Base-by-base conservation (phyloP, 2,329 filamentous ascomycete genomes). In the Parasarocladium wereldwijsianum region DNA sequence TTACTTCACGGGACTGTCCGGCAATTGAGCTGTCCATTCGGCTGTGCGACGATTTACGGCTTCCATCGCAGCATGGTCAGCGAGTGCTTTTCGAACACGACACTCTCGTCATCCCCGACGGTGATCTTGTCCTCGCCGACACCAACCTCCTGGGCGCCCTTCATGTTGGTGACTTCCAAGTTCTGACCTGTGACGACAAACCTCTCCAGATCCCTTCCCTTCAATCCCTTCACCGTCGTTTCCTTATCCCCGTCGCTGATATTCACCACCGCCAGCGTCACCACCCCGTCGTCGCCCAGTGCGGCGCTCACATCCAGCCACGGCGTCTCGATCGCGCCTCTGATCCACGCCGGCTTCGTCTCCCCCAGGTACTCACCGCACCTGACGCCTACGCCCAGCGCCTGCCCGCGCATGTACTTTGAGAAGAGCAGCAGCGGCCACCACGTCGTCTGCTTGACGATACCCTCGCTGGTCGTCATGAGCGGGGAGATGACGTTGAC, bases 401-500 rank as follows among this genome's bases (percentile, higher is more conserved):
- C 76, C 46, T 66, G 66, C 3, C 82, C 82, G 20, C 76, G 70
- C 80, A 87, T 86, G 49, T 51, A 51, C 42, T 46, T 47, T 43
- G 50, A 54, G 51, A 80, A 83, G 17, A 85, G 60, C 34, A 75
- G 60, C 28, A 82, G 57, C 4, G 78, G 75, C 72, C 75, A 84
- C 73, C 76, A 85, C 3, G 70, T 82, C 0, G 77, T 71, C 55
- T 85, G 79, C 55, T 74, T 76, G 29, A 72, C 49, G 29, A 84
- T 51, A 1, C 77, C 76, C 0, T 61, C 52, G 31, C 62, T 58
- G 4, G 60, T 74, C 1, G 80, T 85, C 74, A 84, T 81, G 8
- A 85, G 59, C 1, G 79, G 80, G 2, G 69, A 72, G 42, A 85
- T 83, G 33, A 85, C 79, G 46, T 86, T 85, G 38, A 86, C 76